These are phyloP conservation scores for Colletotrichum cuscutae DNA, from an alignment of 2,329 filamentous ascomycete genomes.

Conservation along the genomic window DNA sequence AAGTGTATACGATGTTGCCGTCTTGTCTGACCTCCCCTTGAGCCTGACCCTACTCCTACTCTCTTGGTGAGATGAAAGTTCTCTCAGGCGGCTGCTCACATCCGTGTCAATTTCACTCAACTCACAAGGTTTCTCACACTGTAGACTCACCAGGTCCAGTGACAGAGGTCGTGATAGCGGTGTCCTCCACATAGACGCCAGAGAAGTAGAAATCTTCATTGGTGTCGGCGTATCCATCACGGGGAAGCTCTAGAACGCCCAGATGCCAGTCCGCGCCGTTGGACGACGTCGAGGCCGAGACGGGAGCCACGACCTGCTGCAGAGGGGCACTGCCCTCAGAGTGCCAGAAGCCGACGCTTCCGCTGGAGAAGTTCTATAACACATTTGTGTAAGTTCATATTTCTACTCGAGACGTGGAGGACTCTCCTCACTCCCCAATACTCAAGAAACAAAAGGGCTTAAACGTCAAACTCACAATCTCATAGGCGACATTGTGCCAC, in stretches of 20 bases:
- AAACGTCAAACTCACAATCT: conserved; percentile 58
- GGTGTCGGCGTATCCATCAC: conserved; percentile 61
- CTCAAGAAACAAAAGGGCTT: background rate
- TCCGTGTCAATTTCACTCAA: background rate
- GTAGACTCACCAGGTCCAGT: conserved; percentile 38
- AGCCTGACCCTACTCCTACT: background rate
- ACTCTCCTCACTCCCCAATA: background rate
- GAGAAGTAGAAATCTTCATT: conserved; percentile 78
- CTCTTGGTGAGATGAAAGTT: no score
- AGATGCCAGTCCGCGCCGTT: conserved; percentile 80
- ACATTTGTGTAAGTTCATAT: background rate
- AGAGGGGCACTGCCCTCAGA: conserved; percentile 70
- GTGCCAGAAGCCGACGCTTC: conserved; percentile 76
- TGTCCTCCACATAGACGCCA: conserved; percentile 74
- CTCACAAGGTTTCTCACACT: background rate
- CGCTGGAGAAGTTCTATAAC: conserved; percentile 65
- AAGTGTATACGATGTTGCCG: background rate
- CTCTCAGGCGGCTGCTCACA: background rate
- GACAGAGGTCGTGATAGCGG: conserved; percentile 45
- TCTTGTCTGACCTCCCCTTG: background rate
- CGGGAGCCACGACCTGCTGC: conserved; percentile 66
- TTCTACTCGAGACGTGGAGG: background rate
- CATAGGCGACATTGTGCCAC: conserved; percentile 82
- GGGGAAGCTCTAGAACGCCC: conserved; percentile 73
- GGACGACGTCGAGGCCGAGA: conserved; percentile 69